These are phyloP conservation scores for Diaporthe destruens DNA, from an alignment of 2,329 filamentous ascomycete species.

Conservation along the genomic window DNA sequence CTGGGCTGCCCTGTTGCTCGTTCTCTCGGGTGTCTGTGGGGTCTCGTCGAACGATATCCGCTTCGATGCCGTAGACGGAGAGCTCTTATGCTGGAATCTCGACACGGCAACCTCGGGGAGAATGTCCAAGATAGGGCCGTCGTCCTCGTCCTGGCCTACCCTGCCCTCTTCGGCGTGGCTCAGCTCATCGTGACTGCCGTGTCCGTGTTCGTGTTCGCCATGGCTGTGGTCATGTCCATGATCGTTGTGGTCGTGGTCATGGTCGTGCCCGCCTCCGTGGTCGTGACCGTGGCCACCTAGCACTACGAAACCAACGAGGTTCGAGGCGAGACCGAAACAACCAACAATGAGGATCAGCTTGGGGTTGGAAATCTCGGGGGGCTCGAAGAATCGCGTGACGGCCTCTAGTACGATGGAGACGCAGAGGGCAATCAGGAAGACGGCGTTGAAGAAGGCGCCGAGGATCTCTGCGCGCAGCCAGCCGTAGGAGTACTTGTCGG, in stretches of 20 bases:
- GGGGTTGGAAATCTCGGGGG: constrained; percentile 87
- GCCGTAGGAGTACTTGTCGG: constrained; percentile 95
- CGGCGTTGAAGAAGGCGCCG: constrained; percentile 95
- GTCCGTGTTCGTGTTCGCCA: constrained; percentile 46
- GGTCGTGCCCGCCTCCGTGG: constrained; percentile 72
- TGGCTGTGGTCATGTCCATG: constrained; percentile 60
- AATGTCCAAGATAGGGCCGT: constrained; percentile 70
- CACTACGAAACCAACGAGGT: constrained; percentile 88
- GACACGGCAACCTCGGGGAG: constrained; percentile 73
- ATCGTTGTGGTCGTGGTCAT: constrained; percentile 66
- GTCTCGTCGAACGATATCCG: constrained; percentile 41
- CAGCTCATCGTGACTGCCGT: constrained; percentile 51
- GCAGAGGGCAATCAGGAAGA: constrained; percentile 96
- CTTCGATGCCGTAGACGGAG: constrained; percentile 43
- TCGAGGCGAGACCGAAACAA: constrained; percentile 85
- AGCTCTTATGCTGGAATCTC: constrained; percentile 53
- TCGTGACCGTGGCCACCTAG: constrained; percentile 94
- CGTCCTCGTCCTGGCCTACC: constrained; percentile 62
- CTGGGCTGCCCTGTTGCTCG: constrained; percentile 44
- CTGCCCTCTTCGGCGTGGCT: constrained; percentile 66
- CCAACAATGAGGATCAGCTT: constrained; percentile 91
- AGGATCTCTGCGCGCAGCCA: constrained; percentile 98
- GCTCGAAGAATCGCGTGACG: constrained; percentile 90
- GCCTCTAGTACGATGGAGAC: constrained; percentile 97
- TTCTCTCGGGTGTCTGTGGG: constrained; percentile 49